Evolutionary conservation across 1,139 yeast genomes (phyloP), one percentile per base, ranked within the genome.

Genomic region (Candida anutae): DNA sequence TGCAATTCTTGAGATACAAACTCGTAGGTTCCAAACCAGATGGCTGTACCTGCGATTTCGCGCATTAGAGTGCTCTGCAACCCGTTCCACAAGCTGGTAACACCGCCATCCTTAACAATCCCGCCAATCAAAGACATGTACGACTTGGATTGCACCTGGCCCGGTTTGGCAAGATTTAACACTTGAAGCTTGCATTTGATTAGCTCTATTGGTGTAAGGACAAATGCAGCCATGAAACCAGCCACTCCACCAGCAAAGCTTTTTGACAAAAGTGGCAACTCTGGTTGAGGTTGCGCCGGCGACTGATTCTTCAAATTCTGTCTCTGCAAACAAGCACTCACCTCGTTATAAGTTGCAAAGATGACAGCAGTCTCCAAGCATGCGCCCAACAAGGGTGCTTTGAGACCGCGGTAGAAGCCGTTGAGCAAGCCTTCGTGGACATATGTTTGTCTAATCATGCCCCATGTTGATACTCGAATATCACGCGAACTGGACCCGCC

Each of bases 1-100:
- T 41, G 34, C 16, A 50, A 40, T 4, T 52, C 52, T 6, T 13
- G 15, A 23, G 67, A 60, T 23, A 73, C 56, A 27, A 65, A 57
- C 48, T 85, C 95, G 49, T 85, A 85, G 19, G 90, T 74, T 1
- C 95, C 93, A 55, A 88, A 88, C 96, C 96, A 88, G 3, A 90
- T 77, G 4, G 94, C 84, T 2, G 95, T 83, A 5, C 97, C 97
- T 15, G 87, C 78, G 21, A 84, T 69, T 51, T 88, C 97, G 43
- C 97, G 68, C 3, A 83, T 39, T 31, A 85, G 57, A 0, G 97
- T 88, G n/a, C 94, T 79, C 1, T 76, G 62, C 40, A 87, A 87
- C 2, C 97, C 97, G 35, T 73, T 74, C 95, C 95, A 88, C 22
- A 65, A 48, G 3, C 72, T 71, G 9, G 32, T 2, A 0, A 83